Base-by-base conservation (phyloP, 768 basidiomycete species). In the Sistotremastrum niveocremeum region DNA sequence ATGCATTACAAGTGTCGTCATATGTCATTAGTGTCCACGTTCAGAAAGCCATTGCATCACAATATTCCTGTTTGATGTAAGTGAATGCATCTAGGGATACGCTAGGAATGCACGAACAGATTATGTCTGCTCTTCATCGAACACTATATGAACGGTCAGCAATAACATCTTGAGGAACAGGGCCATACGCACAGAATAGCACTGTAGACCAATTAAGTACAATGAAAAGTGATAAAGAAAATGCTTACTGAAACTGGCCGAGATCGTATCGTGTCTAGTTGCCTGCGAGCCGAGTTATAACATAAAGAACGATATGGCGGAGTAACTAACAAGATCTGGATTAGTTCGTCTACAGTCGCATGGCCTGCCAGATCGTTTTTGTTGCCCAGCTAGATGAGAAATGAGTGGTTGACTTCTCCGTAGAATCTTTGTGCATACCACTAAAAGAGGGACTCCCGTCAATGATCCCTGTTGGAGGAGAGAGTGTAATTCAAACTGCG, bases 61-160 rank as follows among this genome's bases (percentile, higher is more conserved):
- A 49, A 93, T 89, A 57, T 91, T 88, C 49, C 81, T 84, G 49
- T 8, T 46, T 31, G 39, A 32, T 20, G 20, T 20, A 35, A 34
- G 38, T 41, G 37, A 48, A 46, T 11, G 32, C 55, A 5, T 53
- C 42, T 43, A 39, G 38, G 31, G 3, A 35, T 31, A 41, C 39
- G 35, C 7, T n/a, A 5, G n/a, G 20, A 28, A 34, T 35, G 32
- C 4, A 60, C 84, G 46, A 54, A 85, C 82, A 95, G 66, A 59
- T 95, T 95, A 61, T 95, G 89, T 61, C 87, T 84, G 56, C 81
- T 91, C 63, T 91, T 93, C 83, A 94, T 93, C 2, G 89, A 95
- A 60, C 90, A 94, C 91, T 95, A 54, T 1, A 41, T 30, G 8
- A 9, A 7, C 41, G 33, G 40, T 28, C 41, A 9, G 28, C 34